Evolutionary conservation across 805 yeast genomes (phyloP).

Genomic region (Candida endomychidarum): DNA sequence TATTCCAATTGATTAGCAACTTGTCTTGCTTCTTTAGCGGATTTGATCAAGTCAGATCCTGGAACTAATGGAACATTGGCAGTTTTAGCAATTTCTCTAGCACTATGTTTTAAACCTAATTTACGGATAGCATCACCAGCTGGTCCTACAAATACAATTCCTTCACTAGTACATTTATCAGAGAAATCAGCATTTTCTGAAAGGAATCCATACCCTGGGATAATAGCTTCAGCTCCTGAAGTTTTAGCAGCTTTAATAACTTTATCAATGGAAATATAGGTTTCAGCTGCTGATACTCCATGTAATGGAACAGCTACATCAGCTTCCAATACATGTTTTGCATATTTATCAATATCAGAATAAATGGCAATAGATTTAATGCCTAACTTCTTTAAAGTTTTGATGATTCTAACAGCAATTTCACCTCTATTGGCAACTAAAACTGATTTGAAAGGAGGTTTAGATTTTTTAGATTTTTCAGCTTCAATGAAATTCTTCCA

Average conservation of each 20-base stretch:
- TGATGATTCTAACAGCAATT: conserved; percentile 92
- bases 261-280: conserved; percentile 83
- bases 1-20: conserved; percentile 76
- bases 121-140: conserved; percentile 89
- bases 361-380: conserved; percentile 84
- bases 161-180: conserved; percentile 78
- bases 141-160: conserved; percentile 94
- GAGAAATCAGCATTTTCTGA: conserved; percentile 97
- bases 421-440: conserved; percentile 97
- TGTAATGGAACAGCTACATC: conserved; percentile 78
- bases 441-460: conserved; percentile 75
- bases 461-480: conserved; percentile 20
- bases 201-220: conserved; percentile 96
- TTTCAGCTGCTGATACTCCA: conserved; percentile 86
- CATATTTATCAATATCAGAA: conserved; percentile 86
- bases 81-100: conserved; percentile 84
- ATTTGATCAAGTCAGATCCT: conserved; percentile 82
- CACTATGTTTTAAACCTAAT: conserved; percentile 93
- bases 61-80: conserved; percentile 98
- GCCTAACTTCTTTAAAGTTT: conserved; percentile 76
- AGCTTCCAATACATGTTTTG: conserved; percentile 82
- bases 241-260: conserved; percentile 81
- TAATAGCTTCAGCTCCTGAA: conserved; percentile 88
- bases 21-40: conserved; percentile 70
- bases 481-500: conserved; percentile 68